phyloP scores from a whole-genome alignment of 164 flowering plant genomes.

The Aristolochia contorta region DNA sequence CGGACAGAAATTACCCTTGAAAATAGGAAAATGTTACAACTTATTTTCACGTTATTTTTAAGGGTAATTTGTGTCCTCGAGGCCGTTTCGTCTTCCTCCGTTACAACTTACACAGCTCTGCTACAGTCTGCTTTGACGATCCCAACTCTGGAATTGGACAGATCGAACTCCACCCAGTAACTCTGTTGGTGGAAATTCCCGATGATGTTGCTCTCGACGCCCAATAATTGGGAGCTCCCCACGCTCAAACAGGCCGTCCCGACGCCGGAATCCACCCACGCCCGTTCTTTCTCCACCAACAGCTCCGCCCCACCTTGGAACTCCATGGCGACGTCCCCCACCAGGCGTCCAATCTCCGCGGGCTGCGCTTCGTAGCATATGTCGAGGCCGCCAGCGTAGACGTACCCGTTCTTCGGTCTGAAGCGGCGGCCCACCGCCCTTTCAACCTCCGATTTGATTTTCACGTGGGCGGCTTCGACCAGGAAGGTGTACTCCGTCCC shows the following conservation, averaged over 20 bases:
- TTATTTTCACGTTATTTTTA: constrained; percentile 1
- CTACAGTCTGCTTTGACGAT: constrained; percentile 66
- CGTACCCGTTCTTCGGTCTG: constrained; percentile 35
- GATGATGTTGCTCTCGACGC: constrained; percentile 51
- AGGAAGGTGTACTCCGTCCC: constrained; percentile 63
- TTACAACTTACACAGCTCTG: constrained; percentile 14
- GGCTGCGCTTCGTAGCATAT: constrained; percentile 44
- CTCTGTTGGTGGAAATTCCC: constrained; percentile 78
- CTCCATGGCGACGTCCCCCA: constrained; percentile 50
- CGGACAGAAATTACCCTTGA: neutral
- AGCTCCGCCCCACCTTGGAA: constrained; percentile 51
- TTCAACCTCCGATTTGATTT: constrained; percentile 38
- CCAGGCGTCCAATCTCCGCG: constrained; percentile 36
- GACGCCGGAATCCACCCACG: constrained; percentile 36
- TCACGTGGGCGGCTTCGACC: constrained; percentile 51
- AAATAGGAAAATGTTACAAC: neutral
- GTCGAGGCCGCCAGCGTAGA: constrained; percentile 42
- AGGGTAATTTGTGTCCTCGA: constrained; percentile 1
- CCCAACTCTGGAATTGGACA: constrained; percentile 44
- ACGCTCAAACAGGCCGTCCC: constrained; percentile 55
- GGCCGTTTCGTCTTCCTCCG: neutral
- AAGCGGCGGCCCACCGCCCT: constrained; percentile 31
- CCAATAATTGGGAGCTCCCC: constrained; percentile 58
- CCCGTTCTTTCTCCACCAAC: constrained; percentile 23
- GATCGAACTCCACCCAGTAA: constrained; percentile 76